A percentile compares a stretch with the other conserved stretches of the same genome.
Evolutionary conservation across 2,329 filamentous ascomycete genomes (phyloP).

Genomic region (Exophiala aquamarina): DNA sequence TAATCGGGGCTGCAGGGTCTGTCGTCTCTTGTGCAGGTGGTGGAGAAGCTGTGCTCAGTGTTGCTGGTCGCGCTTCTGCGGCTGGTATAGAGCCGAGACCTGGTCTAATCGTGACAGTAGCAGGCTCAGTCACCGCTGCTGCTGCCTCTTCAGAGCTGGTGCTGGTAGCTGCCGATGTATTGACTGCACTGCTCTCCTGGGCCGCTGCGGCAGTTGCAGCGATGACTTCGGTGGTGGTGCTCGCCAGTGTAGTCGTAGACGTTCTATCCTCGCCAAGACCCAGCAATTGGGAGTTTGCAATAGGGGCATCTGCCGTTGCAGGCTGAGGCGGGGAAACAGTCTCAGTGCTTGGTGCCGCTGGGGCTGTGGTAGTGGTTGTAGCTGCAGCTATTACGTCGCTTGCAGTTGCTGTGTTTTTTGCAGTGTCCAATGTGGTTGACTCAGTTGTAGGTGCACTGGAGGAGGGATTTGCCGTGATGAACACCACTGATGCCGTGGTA

Average conservation of each 20-base stretch:
- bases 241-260: neutral
- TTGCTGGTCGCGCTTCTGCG: constrained; percentile 1
- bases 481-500: constrained; percentile 7
- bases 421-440: neutral
- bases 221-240: no score
- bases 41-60: constrained; percentile 2
- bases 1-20: neutral
- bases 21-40: neutral
- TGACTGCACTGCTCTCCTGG: no score
- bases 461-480: constrained; percentile 4
- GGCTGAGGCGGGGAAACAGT: no score
- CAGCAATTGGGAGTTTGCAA: no score
- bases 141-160: no score
- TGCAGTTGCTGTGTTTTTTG: neutral
- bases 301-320: no score
- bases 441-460: constrained; percentile 3
- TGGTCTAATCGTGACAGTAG: neutral
- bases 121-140: no score
- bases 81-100: neutral
- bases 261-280: no score
- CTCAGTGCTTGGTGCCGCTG: neutral
- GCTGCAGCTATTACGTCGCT: neutral
- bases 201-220: no score
- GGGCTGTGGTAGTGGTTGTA: neutral
- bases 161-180: no score